These are phyloP conservation scores for Microdochium trichocladiopsis DNA, from an alignment of 2,329 filamentous ascomycete genomes.

Conservation along the genomic window DNA sequence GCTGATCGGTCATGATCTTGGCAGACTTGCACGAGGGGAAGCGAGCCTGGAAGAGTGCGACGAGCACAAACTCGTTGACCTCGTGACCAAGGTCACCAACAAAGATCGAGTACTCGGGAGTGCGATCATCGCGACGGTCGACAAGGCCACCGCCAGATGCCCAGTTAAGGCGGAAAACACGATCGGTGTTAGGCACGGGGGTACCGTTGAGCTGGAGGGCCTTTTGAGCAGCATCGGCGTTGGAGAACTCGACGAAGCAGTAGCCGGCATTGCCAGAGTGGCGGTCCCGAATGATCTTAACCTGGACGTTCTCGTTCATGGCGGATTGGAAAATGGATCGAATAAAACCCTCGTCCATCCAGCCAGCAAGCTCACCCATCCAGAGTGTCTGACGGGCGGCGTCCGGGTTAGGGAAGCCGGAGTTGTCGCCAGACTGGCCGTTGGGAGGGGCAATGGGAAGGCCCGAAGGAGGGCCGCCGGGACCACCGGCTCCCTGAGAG, in stretches of 20 bases:
- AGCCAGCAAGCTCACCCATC: slow-evolving; percentile 98
- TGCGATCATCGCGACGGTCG: slow-evolving; percentile 91
- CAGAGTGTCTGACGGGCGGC: slow-evolving; percentile 49
- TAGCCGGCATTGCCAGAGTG: slow-evolving; percentile 99
- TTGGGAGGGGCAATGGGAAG: slow-evolving; percentile 22
- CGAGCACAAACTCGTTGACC: slow-evolving; percentile 96
- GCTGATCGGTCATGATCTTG: slow-evolving; percentile 99
- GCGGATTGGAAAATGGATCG: slow-evolving; percentile 85
- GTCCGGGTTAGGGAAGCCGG: slow-evolving; percentile 27
- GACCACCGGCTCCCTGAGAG: slow-evolving; percentile 21
- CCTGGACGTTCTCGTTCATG: slow-evolving; percentile 90
- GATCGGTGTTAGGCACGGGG: slow-evolving; percentile 86
- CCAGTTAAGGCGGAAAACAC: slow-evolving; percentile 99
- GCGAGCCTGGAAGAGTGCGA: slow-evolving; percentile 92
- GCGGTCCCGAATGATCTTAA: slow-evolving; percentile 99
- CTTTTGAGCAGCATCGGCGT: slow-evolving; percentile 79
- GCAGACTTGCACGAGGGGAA: slow-evolving; percentile 98
- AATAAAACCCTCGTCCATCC: slow-evolving; percentile 99
- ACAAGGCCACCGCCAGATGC: slow-evolving; percentile 92
- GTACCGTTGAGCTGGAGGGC: slow-evolving; percentile 85
- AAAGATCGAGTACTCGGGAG: slow-evolving; percentile 95
- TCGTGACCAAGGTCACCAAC: slow-evolving; percentile 96
- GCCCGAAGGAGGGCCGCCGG: slow-evolving; percentile 16
- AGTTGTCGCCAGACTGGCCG: slow-evolving; percentile 25
- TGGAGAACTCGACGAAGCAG: slow-evolving; percentile 92